Evolutionary conservation across 495 filamentous ascomycete species (phyloP), one percentile per base, ranked within the genome.

Genomic region (Durotheca rogersii): DNA sequence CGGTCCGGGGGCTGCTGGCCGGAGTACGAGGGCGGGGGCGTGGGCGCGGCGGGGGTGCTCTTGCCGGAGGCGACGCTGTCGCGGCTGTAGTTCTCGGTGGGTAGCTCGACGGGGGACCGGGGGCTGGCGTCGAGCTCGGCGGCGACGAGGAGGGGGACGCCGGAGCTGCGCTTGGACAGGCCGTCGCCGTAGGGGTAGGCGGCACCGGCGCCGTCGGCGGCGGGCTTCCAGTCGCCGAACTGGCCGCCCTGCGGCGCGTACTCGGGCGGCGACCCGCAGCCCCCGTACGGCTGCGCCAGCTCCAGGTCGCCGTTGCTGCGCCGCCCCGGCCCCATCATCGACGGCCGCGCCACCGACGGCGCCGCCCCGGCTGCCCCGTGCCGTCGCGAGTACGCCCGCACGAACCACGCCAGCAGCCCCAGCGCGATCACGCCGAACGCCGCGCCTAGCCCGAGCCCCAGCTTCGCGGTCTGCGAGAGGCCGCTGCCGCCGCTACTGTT

Each of bases 221-320:
- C 41, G 14, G 60, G 31, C 33, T 65, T 58, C 19, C 50, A 54
- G 6, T 30, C 27, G 2, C 25, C 58, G 23, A 47, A 50, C 31
- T 60, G 62, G 21, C 16, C 19, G 35, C 54, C 62, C 16, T 62
- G 45, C 7, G 62, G 62, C 16, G 62, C 62, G 45, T 51, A 65
- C 38, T 52, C 44, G 16, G 30, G 3, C 2, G 18, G 29, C 18
- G 32, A 20, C n/a, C n/a, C n/a, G n/a, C n/a, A n/a, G n/a, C n/a
- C n/a, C n/a, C n/a, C n/a, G n/a, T n/a, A n/a, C n/a, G 34, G 23
- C 15, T 16, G 16, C 34, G 48, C 47, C n/a, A 58, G 55, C 34
- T 65, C 51, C 15, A 53, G 41, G 47, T 55, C 55, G 43, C 34
- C 52, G 41, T 38, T 12, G 6, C 23, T 19, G 6, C n/a, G n/a